Conservation (phyloP, 257 asterid genomes). For the Solanum chilense region DNA sequence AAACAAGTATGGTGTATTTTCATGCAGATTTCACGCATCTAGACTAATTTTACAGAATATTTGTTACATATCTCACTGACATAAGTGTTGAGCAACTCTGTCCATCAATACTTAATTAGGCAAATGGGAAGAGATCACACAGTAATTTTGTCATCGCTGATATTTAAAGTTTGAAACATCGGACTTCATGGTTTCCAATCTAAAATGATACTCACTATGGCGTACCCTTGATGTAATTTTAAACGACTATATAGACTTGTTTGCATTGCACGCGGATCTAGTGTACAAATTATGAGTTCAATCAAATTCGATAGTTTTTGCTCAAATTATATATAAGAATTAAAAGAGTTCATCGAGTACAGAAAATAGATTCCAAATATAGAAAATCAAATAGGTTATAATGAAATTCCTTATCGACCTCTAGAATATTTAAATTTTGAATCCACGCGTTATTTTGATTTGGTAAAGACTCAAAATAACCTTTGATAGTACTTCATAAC, state of each 20-base stretch:
- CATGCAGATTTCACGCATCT: too few species aligned
- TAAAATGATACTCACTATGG: background rate
- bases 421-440: background rate
- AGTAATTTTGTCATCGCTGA: too few species aligned
- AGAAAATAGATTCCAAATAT: background rate
- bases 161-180: too few species aligned
- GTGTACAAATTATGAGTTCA: background rate
- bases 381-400: background rate
- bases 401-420: background rate
- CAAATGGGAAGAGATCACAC: background rate
- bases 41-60: background rate
- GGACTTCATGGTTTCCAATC: background rate
- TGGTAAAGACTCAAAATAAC: background rate
- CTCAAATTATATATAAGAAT: accelerated
- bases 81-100: background rate
- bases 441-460: background rate
- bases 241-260: background rate
- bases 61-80: background rate
- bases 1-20: too few species aligned
- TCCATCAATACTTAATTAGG: background rate
- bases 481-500: too few species aligned
- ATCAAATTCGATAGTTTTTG: background rate
- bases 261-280: background rate
- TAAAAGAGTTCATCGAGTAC: background rate
- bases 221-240: background rate